A percentile compares a stretch with the other conserved stretches of the same genome.
These are phyloP conservation scores for Dendryphion nanum DNA, from an alignment of 2,329 filamentous ascomycete genomes.

Conservation along the genomic window DNA sequence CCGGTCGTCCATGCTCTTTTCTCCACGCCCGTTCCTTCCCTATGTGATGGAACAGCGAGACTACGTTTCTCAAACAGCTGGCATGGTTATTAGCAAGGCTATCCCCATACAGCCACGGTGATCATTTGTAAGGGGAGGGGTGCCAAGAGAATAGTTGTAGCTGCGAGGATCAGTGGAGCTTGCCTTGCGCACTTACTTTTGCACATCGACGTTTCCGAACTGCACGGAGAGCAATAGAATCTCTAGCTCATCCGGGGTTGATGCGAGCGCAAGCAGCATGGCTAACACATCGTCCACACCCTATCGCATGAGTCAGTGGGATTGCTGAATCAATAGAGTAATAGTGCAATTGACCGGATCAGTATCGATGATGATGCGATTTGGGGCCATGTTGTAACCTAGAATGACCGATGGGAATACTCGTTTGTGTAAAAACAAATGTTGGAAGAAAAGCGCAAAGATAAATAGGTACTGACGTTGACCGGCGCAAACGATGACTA, in stretches of 20 bases:
- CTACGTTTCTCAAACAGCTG: conserved; percentile 82
- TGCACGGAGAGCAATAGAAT: conserved; percentile 83
- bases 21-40: conserved; percentile 88
- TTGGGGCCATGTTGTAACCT: conserved; percentile 48
- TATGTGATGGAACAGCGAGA: conserved; percentile 87
- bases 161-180: not conserved
- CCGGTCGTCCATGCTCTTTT: conserved; percentile 61
- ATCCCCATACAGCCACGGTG: not conserved
- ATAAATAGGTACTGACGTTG: too few relatives aligned
- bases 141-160: not conserved
- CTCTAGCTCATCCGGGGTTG: conserved; percentile 80
- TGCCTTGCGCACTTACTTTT: conserved; percentile 56
- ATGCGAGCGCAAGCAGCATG: conserved; percentile 80
- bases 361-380: conserved; percentile 88
- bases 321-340: not conserved
- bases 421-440: too few relatives aligned
- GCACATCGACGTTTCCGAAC: conserved; percentile 88
- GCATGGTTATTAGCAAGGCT: too few relatives aligned
- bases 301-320: conserved; percentile 21
- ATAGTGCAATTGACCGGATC: conserved; percentile 66
- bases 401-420: too few relatives aligned
- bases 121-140: not conserved
- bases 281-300: conserved; percentile 91
- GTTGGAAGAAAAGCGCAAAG: too few relatives aligned
- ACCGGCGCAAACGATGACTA: too few relatives aligned